phyloP scores from a whole-genome alignment of 208 protist genomes.

The Angomonas ambiguus region DNA sequence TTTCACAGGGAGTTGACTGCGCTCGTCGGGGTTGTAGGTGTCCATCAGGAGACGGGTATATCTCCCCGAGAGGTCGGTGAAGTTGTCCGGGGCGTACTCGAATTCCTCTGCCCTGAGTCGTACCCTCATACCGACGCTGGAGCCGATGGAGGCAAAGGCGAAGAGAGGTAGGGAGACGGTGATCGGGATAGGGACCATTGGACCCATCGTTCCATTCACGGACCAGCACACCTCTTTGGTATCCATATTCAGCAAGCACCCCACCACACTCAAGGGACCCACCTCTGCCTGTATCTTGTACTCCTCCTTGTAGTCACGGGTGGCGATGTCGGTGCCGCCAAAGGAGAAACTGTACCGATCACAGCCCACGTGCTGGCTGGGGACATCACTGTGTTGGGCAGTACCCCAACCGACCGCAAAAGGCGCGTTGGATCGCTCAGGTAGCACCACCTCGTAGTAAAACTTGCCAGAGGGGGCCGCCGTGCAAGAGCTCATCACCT shows the following conservation, averaged over 20 bases:
- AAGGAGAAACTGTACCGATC: constrained; percentile 84
- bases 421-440: constrained; percentile 55
- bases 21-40: constrained; percentile 26
- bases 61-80: constrained; percentile 71
- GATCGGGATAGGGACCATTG: constrained; percentile 74
- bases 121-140: constrained; percentile 72
- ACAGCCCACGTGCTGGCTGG: constrained; percentile 84
- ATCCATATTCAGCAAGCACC: constrained; percentile 82
- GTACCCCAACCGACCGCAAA: constrained; percentile 90
- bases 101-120: constrained; percentile 67
- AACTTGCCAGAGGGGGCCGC: constrained; percentile 39
- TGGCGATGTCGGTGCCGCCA: constrained; percentile 69
- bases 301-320: constrained; percentile 65
- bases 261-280: constrained; percentile 51
- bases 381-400: constrained; percentile 64
- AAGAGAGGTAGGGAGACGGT: constrained; percentile 36
- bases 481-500: constrained; percentile 65
- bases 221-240: constrained; percentile 78
- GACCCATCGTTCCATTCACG: constrained; percentile 67
- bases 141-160: constrained; percentile 82
- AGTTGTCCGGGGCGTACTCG: constrained; percentile 77
- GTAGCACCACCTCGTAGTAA: constrained; percentile 86
- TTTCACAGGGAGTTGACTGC: constrained; percentile 46
- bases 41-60: constrained; percentile 53
- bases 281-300: constrained; percentile 68